Base-by-base conservation (phyloP, 2,329 filamentous ascomycete genomes). In the Cladophialophora psammophila region DNA sequence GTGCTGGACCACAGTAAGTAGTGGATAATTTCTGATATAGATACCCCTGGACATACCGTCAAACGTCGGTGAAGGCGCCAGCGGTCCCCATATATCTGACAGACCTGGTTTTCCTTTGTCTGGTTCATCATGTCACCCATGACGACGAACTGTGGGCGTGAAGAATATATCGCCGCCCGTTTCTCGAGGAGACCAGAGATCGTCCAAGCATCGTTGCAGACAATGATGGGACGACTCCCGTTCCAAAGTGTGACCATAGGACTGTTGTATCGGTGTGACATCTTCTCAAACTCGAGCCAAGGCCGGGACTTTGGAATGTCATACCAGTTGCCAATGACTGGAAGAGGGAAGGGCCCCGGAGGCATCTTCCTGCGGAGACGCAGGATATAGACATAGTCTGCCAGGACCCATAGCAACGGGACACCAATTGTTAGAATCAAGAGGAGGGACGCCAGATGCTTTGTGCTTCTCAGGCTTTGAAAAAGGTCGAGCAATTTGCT, bases 191-290 rank as follows among this genome's bases (percentile, higher is more conserved):
- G 48, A 5, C 77, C 76, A 15, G 69, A 74, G 6, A 74, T 72
- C 6, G 66, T 66, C 75, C 75, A 77, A 18, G 74, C 72, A 60
- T 77, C 75, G 12, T 76, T 75, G 9, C 80, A 71, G 5, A 80
- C 70, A 5, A 81, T 76, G 8, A 77, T 67, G 34, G 76, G 76
- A 6, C 71, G 65, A 0, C 73, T 76, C 32, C 83, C 82, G 50
- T 86, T 83, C 85, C 85, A 87, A 69, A 86, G 82, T 0, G 85
- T 87, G 52, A 87, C 82, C 10, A 87, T 73, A 0, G 84, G 81
- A 0, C 81, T 77, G 5, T 82, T 75, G 72, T 85, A 83, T 53
- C 77, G 72, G 69, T 84, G 82, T 3, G 85, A 83, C 1, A 86
- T 76, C 70, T 83, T 73, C 63, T 87, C 84, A 68, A 87, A 86